phyloP scores from a whole-genome alignment of 2,329 filamentous ascomycete genomes.

The Diaporthe helianthi region DNA sequence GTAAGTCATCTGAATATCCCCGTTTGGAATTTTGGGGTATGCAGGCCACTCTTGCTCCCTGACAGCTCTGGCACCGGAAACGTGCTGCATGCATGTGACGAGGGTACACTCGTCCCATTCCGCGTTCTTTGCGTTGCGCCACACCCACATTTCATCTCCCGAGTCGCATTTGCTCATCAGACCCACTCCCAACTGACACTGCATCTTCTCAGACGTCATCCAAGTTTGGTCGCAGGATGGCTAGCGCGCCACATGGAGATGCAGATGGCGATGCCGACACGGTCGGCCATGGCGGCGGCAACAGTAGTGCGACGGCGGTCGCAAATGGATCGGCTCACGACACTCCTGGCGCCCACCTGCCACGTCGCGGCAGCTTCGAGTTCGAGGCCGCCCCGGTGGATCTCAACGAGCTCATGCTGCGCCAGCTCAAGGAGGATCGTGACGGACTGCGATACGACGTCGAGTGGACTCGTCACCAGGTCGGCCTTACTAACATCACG shows the following conservation, averaged over 20 bases:
- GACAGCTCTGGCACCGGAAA: too few relatives aligned
- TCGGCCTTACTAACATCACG: slow-evolving; percentile 43
- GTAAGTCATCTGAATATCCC: slow-evolving; percentile 17
- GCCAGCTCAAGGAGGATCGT: slow-evolving; percentile 52
- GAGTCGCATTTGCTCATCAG: neutral
- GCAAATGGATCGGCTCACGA: neutral
- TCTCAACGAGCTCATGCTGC: slow-evolving; percentile 43
- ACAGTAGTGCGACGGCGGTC: neutral
- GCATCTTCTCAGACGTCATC: neutral
- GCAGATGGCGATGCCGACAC: slow-evolving; percentile 18
- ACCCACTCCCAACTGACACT: neutral
- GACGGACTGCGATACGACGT: slow-evolving; percentile 51
- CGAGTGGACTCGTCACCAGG: slow-evolving; percentile 49
- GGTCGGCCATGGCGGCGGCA: neutral
- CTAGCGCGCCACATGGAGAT: slow-evolving; percentile 5
- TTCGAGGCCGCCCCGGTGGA: slow-evolving; percentile 34
- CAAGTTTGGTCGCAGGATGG: slow-evolving; percentile 7
- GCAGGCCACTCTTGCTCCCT: too few relatives aligned
- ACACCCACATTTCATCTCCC: slow-evolving; percentile 23
- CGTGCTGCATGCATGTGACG: slow-evolving; percentile 20
- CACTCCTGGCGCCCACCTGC: neutral
- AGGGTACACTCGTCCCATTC: neutral
- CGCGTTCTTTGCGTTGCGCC: slow-evolving; percentile 1
- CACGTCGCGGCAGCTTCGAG: slow-evolving; percentile 4
- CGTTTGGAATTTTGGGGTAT: neutral